Percentiles rank a stretch among this genome's conserved stretches.
Evolutionary conservation across 1,139 yeast genomes (phyloP).

Genomic region (Diutina pseudorugosa): DNA sequence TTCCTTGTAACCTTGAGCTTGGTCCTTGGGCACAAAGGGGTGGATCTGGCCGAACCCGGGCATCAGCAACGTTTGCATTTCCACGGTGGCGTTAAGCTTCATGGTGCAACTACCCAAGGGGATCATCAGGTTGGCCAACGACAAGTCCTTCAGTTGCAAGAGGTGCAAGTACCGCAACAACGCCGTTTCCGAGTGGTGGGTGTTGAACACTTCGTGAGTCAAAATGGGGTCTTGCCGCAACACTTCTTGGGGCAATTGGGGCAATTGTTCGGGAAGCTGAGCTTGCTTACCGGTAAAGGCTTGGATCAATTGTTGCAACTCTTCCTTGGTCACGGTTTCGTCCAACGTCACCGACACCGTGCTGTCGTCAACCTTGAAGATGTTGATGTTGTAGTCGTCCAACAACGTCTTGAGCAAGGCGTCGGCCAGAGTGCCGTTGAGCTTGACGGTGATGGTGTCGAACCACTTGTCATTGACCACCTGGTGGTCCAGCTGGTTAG

Average conservation of each 20-base stretch:
- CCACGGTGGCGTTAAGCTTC: conserved; percentile 92
- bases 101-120: conserved; percentile 96
- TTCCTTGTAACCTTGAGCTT: conserved; percentile 74
- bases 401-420: conserved; percentile 48
- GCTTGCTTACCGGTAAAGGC: conserved; percentile 36
- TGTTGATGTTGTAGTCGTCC: conserved; percentile 51
- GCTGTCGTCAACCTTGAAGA: conserved; percentile 52
- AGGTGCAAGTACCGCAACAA: conserved; percentile 83
- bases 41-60: conserved; percentile 84
- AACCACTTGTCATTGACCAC: conserved; percentile 60
- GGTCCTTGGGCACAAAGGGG: conserved; percentile 85
- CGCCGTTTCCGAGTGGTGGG: conserved; percentile 88
- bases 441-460: conserved; percentile 71
- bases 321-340: conserved; percentile 65
- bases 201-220: conserved; percentile 68
- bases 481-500: conserved; percentile 23
- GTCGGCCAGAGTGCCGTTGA: conserved; percentile 40
- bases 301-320: conserved; percentile 43
- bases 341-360: conserved; percentile 72
- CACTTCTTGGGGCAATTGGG: conserved; percentile 40
- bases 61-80: conserved; percentile 90
- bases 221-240: conserved; percentile 55
- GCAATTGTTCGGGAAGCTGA: conserved; percentile 22
- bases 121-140: conserved; percentile 93
- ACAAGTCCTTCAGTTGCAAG: conserved; percentile 79